Conservation (phyloP, 768 basidiomycete genomes). For the Lactarius sp. region DNA sequence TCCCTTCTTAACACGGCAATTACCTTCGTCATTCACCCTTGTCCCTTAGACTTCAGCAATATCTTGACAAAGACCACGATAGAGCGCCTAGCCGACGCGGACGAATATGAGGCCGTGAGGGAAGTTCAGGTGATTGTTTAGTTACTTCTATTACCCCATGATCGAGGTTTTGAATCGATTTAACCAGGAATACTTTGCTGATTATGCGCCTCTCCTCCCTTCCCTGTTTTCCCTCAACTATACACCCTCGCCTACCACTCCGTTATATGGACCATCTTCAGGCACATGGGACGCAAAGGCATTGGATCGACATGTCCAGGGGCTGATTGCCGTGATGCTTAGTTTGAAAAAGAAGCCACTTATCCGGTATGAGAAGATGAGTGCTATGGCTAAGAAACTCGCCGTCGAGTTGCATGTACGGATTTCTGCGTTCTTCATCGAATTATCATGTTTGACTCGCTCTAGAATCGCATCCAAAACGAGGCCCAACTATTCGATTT, state of each 20-base stretch:
- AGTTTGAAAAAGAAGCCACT: slow-evolving; percentile 95
- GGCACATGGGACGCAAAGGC: slow-evolving; percentile 71
- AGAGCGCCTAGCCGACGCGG: slow-evolving; percentile 87
- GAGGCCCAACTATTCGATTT: slow-evolving; percentile 91
- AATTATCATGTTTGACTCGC: slow-evolving; percentile 13
- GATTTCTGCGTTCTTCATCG: slow-evolving; percentile 4
- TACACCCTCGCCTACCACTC: slow-evolving; percentile 52
- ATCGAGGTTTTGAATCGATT: slow-evolving; percentile 20
- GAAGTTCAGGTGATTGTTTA: slow-evolving; percentile 80
- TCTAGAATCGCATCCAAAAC: slow-evolving; percentile 70
- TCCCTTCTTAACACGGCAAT: slow-evolving; percentile 4
- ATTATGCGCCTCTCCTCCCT: slow-evolving; percentile 85
- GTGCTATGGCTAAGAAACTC: slow-evolving; percentile 84
- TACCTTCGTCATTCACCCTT: slow-evolving; percentile 8
- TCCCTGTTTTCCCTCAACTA: slow-evolving; percentile 86
- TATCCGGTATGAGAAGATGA: slow-evolving; percentile 93
- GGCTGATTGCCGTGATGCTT: slow-evolving; percentile 78
- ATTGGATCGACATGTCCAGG: slow-evolving; percentile 73
- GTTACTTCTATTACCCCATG: slow-evolving; percentile 8
- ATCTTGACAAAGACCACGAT: slow-evolving; percentile 84
- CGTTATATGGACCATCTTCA: slow-evolving; percentile 68
- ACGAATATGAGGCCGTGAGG: slow-evolving; percentile 93
- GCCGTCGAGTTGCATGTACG: slow-evolving; percentile 80
- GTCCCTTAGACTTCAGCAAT: slow-evolving; percentile 84
- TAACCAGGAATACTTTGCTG: slow-evolving; percentile 90